phyloP scores from a whole-genome alignment of 192 early-diverging fungal species.

The Linnemannia hyalina region DNA sequence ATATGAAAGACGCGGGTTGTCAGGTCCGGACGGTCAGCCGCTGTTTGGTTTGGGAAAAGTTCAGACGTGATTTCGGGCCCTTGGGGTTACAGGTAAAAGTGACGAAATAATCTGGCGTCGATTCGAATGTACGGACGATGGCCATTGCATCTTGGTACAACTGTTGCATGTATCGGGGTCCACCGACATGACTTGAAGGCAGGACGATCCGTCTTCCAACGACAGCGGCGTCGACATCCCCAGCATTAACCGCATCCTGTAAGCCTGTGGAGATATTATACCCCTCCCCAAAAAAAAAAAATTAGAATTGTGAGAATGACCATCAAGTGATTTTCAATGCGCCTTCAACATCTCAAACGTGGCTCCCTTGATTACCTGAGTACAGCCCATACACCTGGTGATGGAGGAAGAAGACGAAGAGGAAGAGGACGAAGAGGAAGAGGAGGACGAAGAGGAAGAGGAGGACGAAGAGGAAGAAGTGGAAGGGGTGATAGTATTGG shows the following conservation, averaged over 20 bases:
- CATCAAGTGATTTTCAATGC: too few species aligned
- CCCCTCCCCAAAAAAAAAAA: too few species aligned
- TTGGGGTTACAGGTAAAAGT: too few species aligned
- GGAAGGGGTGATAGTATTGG: too few species aligned
- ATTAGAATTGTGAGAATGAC: not conserved
- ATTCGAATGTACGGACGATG: conserved; percentile 9
- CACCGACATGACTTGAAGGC: conserved; percentile 27
- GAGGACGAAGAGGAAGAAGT: not conserved
- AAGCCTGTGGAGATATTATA: too few species aligned
- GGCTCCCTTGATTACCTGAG: not conserved
- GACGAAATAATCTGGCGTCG: conserved; percentile 28
- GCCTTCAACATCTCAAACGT: too few species aligned
- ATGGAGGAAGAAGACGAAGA: not conserved
- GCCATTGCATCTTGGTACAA: conserved; percentile 50
- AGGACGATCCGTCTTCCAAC: conserved; percentile 24
- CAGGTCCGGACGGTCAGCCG: too few species aligned
- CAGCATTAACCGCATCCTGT: not conserved
- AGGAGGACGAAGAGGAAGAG: not conserved
- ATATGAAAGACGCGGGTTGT: conserved; percentile 42
- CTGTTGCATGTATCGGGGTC: conserved; percentile 33
- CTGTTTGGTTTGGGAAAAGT: too few species aligned
- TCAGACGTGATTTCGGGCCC: too few species aligned
- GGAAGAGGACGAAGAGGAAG: too few species aligned
- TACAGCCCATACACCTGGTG: not conserved
- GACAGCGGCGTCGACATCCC: not conserved